Percentiles rank a stretch among this genome's conserved stretches.
Evolutionary conservation across 2,329 filamentous ascomycete species (phyloP).

Genomic region (Diaporthe citrichinensis): DNA sequence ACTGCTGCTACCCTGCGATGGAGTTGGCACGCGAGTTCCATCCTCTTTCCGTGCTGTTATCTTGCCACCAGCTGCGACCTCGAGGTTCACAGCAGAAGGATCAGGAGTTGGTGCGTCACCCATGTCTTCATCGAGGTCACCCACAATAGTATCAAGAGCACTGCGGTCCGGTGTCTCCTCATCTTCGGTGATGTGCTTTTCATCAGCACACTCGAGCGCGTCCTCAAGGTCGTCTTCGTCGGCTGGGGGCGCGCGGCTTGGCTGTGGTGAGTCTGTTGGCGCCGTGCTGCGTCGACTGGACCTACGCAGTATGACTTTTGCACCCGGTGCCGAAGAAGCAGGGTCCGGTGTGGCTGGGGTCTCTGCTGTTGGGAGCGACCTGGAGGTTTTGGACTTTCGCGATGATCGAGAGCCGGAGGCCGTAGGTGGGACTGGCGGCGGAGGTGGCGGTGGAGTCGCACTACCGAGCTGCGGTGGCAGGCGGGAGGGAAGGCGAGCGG

Average conservation of each 20-base stretch:
- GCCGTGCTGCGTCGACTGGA: slow-evolving; percentile 73
- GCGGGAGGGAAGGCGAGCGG: slow-evolving; percentile 61
- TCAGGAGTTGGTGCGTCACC: slow-evolving; percentile 80
- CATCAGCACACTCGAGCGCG: slow-evolving; percentile 92
- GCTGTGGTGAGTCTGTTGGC: slow-evolving; percentile 65
- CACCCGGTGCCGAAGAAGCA: slow-evolving; percentile 63
- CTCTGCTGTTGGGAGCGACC: slow-evolving; percentile 58
- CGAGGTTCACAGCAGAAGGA: slow-evolving; percentile 90
- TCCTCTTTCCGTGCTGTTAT: slow-evolving; percentile 94
- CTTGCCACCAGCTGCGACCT: slow-evolving; percentile 87
- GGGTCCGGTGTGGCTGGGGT: slow-evolving; percentile 60
- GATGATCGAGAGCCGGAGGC: slow-evolving; percentile 60
- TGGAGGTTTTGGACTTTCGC: slow-evolving; percentile 61
- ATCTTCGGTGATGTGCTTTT: slow-evolving; percentile 84
- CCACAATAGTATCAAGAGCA: slow-evolving; percentile 88
- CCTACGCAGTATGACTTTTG: slow-evolving; percentile 72
- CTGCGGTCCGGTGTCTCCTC: slow-evolving; percentile 76
- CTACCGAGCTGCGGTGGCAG: slow-evolving; percentile 47
- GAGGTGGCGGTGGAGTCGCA: slow-evolving; percentile 51
- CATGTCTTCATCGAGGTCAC: slow-evolving; percentile 89
- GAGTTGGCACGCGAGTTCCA: slow-evolving; percentile 87
- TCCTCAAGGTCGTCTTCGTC: slow-evolving; percentile 75
- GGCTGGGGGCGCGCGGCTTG: slow-evolving; percentile 66
- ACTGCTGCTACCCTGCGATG: slow-evolving; percentile 66
- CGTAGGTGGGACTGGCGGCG: slow-evolving; percentile 49